Percentiles rank a stretch among this genome's conserved stretches.
phyloP scores from a whole-genome alignment of 2,329 filamentous ascomycete genomes.

The Dothideomycetes sp. region DNA sequence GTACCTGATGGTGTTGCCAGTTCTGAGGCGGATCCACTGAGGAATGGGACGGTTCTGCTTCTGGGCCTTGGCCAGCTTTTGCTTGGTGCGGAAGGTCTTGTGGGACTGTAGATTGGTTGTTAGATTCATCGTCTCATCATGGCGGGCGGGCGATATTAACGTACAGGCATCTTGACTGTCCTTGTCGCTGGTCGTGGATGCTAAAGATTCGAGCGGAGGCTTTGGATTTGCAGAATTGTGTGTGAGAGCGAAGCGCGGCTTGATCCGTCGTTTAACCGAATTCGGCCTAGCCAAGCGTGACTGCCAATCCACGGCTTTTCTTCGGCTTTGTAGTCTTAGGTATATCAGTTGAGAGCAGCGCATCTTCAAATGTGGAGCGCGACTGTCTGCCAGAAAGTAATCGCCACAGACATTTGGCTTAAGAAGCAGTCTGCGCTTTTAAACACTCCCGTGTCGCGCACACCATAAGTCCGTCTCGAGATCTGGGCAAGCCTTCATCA shows the following conservation, averaged over 20 bases:
- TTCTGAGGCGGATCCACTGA: constrained; percentile 98
- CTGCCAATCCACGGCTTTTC: too few relatives aligned
- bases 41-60: constrained; percentile 99
- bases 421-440: too few relatives aligned
- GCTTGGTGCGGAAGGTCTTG: constrained; percentile 99
- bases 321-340: too few relatives aligned
- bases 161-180: constrained; percentile 13
- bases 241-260: neutral
- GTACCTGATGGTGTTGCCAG: constrained; percentile 99
- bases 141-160: constrained; percentile 4
- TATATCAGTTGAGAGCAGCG: too few relatives aligned
- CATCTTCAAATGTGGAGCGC: too few relatives aligned
- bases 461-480: too few relatives aligned
- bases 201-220: constrained; percentile 1
- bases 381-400: too few relatives aligned
- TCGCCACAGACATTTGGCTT: too few relatives aligned
- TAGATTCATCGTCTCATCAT: neutral
- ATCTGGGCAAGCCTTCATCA: too few relatives aligned
- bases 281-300: too few relatives aligned
- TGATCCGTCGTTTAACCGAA: neutral
- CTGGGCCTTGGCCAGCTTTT: constrained; percentile 99
- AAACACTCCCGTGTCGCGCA: too few relatives aligned
- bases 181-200: constrained; percentile 9
- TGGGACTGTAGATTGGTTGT: constrained; percentile 58
- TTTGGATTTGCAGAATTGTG: constrained; percentile 1